Conservation (phyloP, 202 grass and related monocot species). For the Setaria viridis region DNA sequence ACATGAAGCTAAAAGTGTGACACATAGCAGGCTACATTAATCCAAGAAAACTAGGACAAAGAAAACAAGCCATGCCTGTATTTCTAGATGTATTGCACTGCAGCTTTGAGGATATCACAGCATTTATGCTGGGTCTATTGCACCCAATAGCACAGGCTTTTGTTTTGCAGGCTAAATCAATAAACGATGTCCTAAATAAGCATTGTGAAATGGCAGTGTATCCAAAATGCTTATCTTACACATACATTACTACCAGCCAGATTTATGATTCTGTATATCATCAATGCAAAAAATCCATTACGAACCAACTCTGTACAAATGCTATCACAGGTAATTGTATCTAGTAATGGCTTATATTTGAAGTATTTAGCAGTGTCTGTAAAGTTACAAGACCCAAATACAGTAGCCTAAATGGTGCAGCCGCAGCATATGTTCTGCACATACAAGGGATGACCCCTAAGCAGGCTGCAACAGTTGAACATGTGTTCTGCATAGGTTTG, state of each 20-base stretch:
- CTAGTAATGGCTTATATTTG: slow-evolving; percentile 16
- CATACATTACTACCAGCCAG: neutral
- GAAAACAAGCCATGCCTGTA: neutral
- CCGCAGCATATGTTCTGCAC: neutral
- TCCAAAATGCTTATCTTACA: slow-evolving; percentile 24
- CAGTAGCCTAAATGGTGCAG: neutral
- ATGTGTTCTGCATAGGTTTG: slow-evolving; percentile 1
- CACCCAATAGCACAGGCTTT: slow-evolving; percentile 7
- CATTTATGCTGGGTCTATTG: neutral
- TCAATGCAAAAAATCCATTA: neutral
- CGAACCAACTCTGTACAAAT: slow-evolving; percentile 24
- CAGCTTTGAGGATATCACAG: slow-evolving; percentile 24
- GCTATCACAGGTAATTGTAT: neutral
- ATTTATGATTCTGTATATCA: slow-evolving; percentile 5
- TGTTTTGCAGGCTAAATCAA: slow-evolving; percentile 32
- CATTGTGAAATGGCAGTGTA: slow-evolving; percentile 14
- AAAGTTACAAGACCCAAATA: slow-evolving; percentile 12
- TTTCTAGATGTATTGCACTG: slow-evolving; percentile 24
- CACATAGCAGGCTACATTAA: slow-evolving; percentile 39
- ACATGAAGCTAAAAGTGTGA: slow-evolving; percentile 56
- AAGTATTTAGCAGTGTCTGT: slow-evolving; percentile 30
- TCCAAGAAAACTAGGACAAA: slow-evolving; percentile 41
- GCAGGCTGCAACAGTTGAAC: neutral
- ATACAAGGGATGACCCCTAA: neutral
- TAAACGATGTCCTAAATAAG: slow-evolving; percentile 9